Evolutionary conservation across 1,284 basidiomycete genomes (phyloP), one percentile per base, ranked within the genome.

Genomic region (Meripilus lineatus): DNA sequence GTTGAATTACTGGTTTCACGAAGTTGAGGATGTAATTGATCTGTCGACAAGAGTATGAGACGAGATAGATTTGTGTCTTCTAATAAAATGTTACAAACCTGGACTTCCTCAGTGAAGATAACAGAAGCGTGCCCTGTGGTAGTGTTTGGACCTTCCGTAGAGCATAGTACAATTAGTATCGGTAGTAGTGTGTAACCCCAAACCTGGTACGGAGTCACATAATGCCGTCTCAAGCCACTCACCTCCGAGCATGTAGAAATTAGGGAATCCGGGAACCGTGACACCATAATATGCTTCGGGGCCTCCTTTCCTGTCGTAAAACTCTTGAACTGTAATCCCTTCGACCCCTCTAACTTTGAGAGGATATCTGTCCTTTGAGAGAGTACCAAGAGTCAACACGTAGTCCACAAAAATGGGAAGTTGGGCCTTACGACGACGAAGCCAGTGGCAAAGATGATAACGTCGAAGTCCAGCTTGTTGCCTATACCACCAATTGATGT

Each of bases 111-210:
- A 44, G 64, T 66, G 54, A 75, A 79, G 36, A 77, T 65, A 26
- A 74, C 64, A 20, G 75, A 77, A 13, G 70, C 71, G 49, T 77
- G 75, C 14, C 74, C 75, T 13, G 72, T 64, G n/a, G 69, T 72
- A 25, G 68, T 67, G 52, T 77, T 79, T 4, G 75, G 75, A 4
- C 63, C 62, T 41, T n/a, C 4, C 21, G 18, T 4, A 11, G 22
- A 5, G 22, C 17, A 10, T 21, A 15, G 24, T 23, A 7, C 20
- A 25, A 26, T 18, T 10, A 39, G 4, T 14, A 14, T 4, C 24
- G 4, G 8, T 5, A 10, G 4, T 18, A 20, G 21, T 13, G 38
- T 24, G 5, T n/a, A n/a, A n/a, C n/a, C n/a, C n/a, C n/a, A n/a
- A n/a, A n/a, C n/a, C 8, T 30, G 8, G 28, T 10, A 30, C 28